Percentiles rank a stretch among this genome's conserved stretches.
These are phyloP conservation scores for Melocanna baccifera DNA, from an alignment of 176 grass and related monocot genomes.

Conservation along the genomic window DNA sequence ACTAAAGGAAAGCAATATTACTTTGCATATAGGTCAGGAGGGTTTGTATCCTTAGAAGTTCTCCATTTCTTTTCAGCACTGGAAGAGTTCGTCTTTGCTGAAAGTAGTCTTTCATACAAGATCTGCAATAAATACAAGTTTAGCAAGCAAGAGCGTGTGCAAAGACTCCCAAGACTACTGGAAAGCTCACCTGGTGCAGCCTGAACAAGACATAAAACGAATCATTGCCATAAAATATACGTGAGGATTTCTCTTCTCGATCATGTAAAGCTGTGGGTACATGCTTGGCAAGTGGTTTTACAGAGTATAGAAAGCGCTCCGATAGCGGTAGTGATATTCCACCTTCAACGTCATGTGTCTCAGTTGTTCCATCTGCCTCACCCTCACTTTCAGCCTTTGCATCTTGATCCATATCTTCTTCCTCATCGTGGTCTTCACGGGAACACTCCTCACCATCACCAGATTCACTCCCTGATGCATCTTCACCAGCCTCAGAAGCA, in stretches of 20 bases:
- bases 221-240: constrained; percentile 95
- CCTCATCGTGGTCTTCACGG: constrained; percentile 89
- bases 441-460: constrained; percentile 87
- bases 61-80: constrained; percentile 97
- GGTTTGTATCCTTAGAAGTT: constrained; percentile 88
- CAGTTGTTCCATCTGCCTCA: constrained; percentile 78
- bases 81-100: constrained; percentile 84
- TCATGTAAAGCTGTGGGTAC: constrained; percentile 64
- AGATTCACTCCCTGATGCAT: constrained; percentile 90
- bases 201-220: constrained; percentile 92
- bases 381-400: constrained; percentile 87
- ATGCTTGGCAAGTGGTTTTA: constrained; percentile 87
- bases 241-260: constrained; percentile 53
- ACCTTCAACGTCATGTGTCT: constrained; percentile 63
- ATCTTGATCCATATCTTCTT: constrained; percentile 87
- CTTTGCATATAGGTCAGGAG: constrained; percentile 90
- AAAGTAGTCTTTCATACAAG: constrained; percentile 90
- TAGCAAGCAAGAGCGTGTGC: constrained; percentile 6
- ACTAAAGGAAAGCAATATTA: constrained; percentile 39
- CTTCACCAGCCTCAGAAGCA: constrained; percentile 88
- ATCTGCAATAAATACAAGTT: constrained; percentile 54
- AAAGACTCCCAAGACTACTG: neutral
- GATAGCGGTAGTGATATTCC: constrained; percentile 61
- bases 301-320: constrained; percentile 69
- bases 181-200: constrained; percentile 79